Evolutionary conservation across 129 eudicot genomes (phyloP).

Genomic region (Scalesia atractyloides): DNA sequence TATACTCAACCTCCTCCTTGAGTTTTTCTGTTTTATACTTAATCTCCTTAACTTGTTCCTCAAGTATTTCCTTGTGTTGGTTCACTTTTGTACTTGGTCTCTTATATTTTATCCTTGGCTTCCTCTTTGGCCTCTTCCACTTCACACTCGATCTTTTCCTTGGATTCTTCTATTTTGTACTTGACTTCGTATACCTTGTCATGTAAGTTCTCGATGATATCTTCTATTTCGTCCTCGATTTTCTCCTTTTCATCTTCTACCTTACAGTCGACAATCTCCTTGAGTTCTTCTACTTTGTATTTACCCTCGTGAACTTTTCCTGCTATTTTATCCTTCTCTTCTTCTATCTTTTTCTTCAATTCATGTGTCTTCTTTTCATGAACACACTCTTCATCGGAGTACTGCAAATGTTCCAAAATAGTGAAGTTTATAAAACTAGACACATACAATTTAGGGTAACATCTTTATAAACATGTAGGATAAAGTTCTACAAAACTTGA

Average conservation of each 20-base stretch:
- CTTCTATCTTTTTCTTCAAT: not conserved
- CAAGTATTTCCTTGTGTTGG: conserved; percentile 22
- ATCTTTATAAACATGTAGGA: not conserved
- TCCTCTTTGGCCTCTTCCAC: conserved; percentile 23
- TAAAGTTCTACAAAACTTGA: not conserved
- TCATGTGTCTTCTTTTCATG: conserved; percentile 20
- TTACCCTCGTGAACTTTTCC: not conserved
- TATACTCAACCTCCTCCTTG: conserved; percentile 13
- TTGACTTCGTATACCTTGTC: not conserved
- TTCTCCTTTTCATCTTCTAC: conserved; percentile 19
- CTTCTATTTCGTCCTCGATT: conserved; percentile 11
- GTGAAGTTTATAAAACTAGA: not conserved
- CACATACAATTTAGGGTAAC: not conserved
- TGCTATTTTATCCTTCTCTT: not conserved
- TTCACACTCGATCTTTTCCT: conserved; percentile 32
- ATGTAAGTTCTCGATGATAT: not conserved
- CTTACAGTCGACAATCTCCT: conserved; percentile 15
- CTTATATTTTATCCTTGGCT: not conserved
- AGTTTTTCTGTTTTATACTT: not conserved
- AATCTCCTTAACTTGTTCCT: conserved; percentile 1
- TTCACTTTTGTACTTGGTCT: conserved; percentile 26
- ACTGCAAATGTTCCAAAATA: conserved; percentile 14
- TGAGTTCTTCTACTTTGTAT: not conserved
- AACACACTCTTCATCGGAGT: conserved; percentile 20
- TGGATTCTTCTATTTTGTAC: conserved; percentile 17